These are phyloP conservation scores for Solanum tacnaense DNA, from an alignment of 257 asterid genomes.

Conservation along the genomic window DNA sequence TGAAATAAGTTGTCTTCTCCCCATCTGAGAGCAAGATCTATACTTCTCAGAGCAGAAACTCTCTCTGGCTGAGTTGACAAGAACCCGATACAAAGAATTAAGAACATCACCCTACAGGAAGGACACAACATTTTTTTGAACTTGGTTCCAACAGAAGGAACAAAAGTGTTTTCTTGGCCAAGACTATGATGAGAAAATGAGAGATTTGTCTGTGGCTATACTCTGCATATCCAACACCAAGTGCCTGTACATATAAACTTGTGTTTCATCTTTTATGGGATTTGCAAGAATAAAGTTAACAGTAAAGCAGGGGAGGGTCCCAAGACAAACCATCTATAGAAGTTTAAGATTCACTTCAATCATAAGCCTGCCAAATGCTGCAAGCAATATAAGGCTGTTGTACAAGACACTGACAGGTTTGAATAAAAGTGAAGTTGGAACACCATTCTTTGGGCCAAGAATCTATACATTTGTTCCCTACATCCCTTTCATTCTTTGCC, in stretches of 20 bases:
- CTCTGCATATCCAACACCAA: background rate
- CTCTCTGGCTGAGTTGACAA: slow-evolving; percentile 24
- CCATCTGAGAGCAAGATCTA: slow-evolving; percentile 45
- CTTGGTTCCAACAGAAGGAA: background rate
- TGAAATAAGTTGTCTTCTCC: slow-evolving; percentile 3
- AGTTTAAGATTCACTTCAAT: slow-evolving; percentile 64
- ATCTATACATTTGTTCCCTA: slow-evolving; percentile 54
- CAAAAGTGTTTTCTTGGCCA: background rate
- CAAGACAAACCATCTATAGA: slow-evolving; percentile 26
- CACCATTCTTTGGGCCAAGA: slow-evolving; percentile 73
- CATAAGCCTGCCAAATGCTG: slow-evolving; percentile 44
- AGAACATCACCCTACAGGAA: slow-evolving; percentile 20
- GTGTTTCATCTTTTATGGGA: slow-evolving; percentile 17
- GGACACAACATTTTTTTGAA: slow-evolving; percentile 38
- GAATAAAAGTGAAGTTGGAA: slow-evolving; percentile 55
- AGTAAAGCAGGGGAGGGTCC: slow-evolving; percentile 37
- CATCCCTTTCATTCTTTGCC: slow-evolving; percentile 33
- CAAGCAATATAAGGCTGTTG: slow-evolving; percentile 65
- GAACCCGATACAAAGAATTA: slow-evolving; percentile 33
- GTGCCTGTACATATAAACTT: slow-evolving; percentile 17
- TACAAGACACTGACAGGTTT: slow-evolving; percentile 75
- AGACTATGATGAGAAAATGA: slow-evolving; percentile 6
- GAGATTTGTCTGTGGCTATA: slow-evolving; percentile 12
- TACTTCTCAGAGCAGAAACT: slow-evolving; percentile 33
- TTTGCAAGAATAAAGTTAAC: slow-evolving; percentile 45